Conservation (phyloP, 108 stramenopile genomes). For the Cyclotella baltica region DNA sequence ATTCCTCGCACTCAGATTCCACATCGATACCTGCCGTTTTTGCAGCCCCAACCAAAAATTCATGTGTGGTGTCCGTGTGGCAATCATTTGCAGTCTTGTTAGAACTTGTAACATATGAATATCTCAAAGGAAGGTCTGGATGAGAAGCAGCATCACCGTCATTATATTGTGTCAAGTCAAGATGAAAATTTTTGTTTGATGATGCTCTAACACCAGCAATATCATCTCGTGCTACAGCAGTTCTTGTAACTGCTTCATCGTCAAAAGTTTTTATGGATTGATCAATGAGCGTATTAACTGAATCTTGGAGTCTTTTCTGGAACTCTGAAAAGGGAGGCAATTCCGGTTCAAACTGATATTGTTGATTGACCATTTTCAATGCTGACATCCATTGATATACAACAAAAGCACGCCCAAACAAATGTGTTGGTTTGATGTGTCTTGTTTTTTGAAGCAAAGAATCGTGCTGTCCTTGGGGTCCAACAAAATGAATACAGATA, state of each 20-base stretch:
- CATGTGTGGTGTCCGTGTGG: not conserved
- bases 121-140: not conserved
- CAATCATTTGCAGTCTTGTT: slow-evolving; percentile 2
- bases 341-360: not conserved
- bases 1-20: slow-evolving; percentile 9
- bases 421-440: not conserved
- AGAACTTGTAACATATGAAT: slow-evolving; percentile 4
- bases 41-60: slow-evolving; percentile 14
- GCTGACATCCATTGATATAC: slow-evolving; percentile 29
- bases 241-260: slow-evolving; percentile 4
- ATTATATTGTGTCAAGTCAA: not conserved
- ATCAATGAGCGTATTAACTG: not conserved
- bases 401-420: slow-evolving; percentile 21
- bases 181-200: not conserved
- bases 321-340: slow-evolving; percentile 14
- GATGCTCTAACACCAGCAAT: slow-evolving; percentile 20
- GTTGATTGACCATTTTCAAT: slow-evolving; percentile 7
- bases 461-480: slow-evolving; percentile 18
- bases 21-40: slow-evolving; percentile 16
- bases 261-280: slow-evolving; percentile 14
- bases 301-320: not conserved
- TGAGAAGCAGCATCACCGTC: not conserved
- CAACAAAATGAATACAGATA: slow-evolving; percentile 23
- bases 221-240: slow-evolving; percentile 17
- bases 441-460: slow-evolving; percentile 16